Conservation (phyloP, 805 yeast genomes). For the Wickerhamiella parazyma region DNA sequence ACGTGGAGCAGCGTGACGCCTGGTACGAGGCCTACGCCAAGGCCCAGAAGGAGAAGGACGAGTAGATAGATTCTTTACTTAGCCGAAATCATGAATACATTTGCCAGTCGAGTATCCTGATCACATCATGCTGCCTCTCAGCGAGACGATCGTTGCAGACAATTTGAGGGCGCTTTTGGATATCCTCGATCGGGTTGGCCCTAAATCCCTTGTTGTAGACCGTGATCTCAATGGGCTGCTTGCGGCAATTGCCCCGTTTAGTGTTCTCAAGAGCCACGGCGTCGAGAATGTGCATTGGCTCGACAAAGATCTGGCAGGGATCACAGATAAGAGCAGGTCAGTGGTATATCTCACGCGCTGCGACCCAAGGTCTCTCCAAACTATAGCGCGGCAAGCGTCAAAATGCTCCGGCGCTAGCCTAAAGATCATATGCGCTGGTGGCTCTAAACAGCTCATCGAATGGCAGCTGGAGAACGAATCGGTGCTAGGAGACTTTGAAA, state of each 20-base stretch:
- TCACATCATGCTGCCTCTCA: neutral
- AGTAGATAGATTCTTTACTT: neutral
- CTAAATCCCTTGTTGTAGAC: slow-evolving; percentile 32
- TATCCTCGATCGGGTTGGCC: slow-evolving; percentile 14
- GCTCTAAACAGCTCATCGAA: slow-evolving; percentile 1
- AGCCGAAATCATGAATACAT: neutral
- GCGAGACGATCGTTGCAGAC: slow-evolving; percentile 1
- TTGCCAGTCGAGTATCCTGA: neutral
- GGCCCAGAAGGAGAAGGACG: slow-evolving; percentile 30
- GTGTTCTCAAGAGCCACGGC: slow-evolving; percentile 36
- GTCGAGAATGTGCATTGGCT: slow-evolving; percentile 40
- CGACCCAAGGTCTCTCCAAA: slow-evolving; percentile 13
- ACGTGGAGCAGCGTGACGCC: slow-evolving; percentile 64
- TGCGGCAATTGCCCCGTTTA: slow-evolving; percentile 44
- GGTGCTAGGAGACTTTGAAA: slow-evolving; percentile 31
- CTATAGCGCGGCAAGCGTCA: slow-evolving; percentile 11
- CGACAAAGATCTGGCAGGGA: slow-evolving; percentile 17
- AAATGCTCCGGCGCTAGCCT: neutral
- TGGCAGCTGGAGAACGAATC: slow-evolving; percentile 26
- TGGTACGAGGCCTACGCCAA: slow-evolving; percentile 71
- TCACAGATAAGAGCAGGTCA: slow-evolving; percentile 7
- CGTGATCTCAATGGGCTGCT: slow-evolving; percentile 35
- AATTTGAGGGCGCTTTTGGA: slow-evolving; percentile 15
- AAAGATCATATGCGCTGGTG: slow-evolving; percentile 11
- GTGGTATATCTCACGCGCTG: slow-evolving; percentile 21